Conservation (phyloP, 768 basidiomycete species). For the Russula sp. region DNA sequence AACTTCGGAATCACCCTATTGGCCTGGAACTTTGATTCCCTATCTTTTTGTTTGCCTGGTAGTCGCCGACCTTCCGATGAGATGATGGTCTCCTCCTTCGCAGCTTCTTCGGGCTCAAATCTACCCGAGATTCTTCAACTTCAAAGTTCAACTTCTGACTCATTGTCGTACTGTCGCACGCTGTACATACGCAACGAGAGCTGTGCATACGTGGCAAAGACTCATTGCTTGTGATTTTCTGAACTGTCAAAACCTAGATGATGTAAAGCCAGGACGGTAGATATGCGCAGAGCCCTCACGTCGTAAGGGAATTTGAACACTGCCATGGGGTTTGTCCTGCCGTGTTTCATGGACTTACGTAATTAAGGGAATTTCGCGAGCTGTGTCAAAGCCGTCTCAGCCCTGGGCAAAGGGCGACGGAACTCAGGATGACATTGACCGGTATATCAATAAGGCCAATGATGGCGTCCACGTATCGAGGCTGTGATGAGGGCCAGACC, state of each 20-base stretch:
- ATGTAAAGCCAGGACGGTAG: neutral
- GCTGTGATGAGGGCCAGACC: neutral
- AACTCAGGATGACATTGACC: too few relatives aligned
- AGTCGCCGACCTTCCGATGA: neutral
- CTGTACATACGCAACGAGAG: neutral
- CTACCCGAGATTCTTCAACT: neutral
- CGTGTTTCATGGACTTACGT: neutral
- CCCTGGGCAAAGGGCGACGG: too few relatives aligned
- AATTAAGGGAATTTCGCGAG: neutral
- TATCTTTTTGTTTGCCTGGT: conserved; percentile 7
- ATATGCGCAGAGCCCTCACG: neutral
- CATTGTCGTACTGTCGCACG: neutral
- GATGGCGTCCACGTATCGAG: neutral
- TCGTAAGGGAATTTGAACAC: neutral
- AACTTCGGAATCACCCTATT: neutral
- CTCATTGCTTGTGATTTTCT: conserved; percentile 2
- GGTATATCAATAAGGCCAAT: neutral
- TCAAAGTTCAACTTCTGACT: neutral
- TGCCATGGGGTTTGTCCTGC: neutral
- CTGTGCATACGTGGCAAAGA: conserved; percentile 2
- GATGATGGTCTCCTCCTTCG: neutral
- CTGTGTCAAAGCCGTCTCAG: neutral
- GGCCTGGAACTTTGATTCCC: neutral
- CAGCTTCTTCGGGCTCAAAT: neutral
- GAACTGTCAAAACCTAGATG: neutral